Evolutionary conservation across 768 basidiomycete species (phyloP), one percentile per base, ranked within the genome.

Genomic region (Russula dissimulans): DNA sequence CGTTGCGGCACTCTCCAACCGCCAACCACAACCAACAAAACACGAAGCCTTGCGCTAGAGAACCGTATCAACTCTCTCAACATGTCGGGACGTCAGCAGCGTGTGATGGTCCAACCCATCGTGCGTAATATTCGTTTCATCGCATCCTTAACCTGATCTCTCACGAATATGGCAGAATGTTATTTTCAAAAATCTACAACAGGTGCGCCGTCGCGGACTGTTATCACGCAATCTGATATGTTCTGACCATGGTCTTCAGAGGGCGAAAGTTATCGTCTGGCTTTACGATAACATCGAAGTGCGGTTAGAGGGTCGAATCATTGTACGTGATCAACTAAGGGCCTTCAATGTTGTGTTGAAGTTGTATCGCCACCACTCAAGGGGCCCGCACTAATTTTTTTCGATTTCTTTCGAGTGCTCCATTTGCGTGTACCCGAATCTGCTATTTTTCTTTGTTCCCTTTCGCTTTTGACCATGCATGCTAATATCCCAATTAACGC

Each of bases 91-190:
- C 88, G 93, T 69, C 91, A 92, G 71, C 89, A 93, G 71, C 89
- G 93, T 71, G 95, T 97, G 81, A 93, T 97, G 92, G 95, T 97
- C 62, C 95, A 97, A 76, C 94, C 94, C 85, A 97, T 97, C 86
- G 95, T 95, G 74, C 68, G 91, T 78, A 5, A 43, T 41, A 50
- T 38, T 43, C n/a, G 11, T 38, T 47, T 54, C 29, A 36, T 48
- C 48, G 17, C 32, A 31, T 8, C n/a, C 41, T 66, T 61, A 63
- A 63, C 64, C 66, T 61, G 64, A 63, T 60, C 63, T 66, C 39
- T 10, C 41, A 60, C 44, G 53, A 50, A 39, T 45, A 26, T 42
- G 56, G 34, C 64, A 95, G 92, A 95, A 95, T 78, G 89, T 95
- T 64, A 97, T 97, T 74, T 97, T 97, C 81, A 95, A 95, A 86